phyloP scores from a whole-genome alignment of 805 yeast species.

The Scheffersomyces stipitis region DNA sequence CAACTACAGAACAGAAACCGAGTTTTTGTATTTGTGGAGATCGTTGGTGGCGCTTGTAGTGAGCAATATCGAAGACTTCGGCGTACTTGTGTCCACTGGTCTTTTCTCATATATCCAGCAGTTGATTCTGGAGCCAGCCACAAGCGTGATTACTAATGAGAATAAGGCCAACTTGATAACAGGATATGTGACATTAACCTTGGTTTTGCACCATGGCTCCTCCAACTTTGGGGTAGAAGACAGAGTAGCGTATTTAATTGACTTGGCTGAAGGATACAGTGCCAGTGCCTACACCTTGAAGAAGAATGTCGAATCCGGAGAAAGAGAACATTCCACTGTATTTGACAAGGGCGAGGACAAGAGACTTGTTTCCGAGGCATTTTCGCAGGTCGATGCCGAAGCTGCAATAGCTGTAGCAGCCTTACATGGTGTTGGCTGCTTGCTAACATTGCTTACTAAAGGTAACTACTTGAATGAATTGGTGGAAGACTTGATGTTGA shows the following conservation, averaged over 20 bases:
- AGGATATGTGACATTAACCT: slow-evolving; percentile 38
- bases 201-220: slow-evolving; percentile 48
- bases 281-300: slow-evolving; percentile 29
- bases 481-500: slow-evolving; percentile 39
- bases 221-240: slow-evolving; percentile 53
- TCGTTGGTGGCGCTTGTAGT: slow-evolving; percentile 42
- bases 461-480: slow-evolving; percentile 44
- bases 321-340: slow-evolving; percentile 42
- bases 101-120: slow-evolving; percentile 24
- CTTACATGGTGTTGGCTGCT: slow-evolving; percentile 46
- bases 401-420: slow-evolving; percentile 41
- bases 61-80: slow-evolving; percentile 54
- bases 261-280: slow-evolving; percentile 41
- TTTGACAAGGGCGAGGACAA: slow-evolving; percentile 36
- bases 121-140: slow-evolving; percentile 36
- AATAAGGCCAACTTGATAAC: slow-evolving; percentile 38
- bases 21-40: slow-evolving; percentile 41
- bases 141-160: slow-evolving; percentile 31
- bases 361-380: slow-evolving; percentile 33
- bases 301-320: slow-evolving; percentile 38
- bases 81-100: slow-evolving; percentile 33
- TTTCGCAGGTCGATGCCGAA: slow-evolving; percentile 29
- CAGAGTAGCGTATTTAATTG: slow-evolving; percentile 41
- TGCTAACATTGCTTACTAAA: slow-evolving; percentile 44
- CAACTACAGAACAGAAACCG: slow-evolving; percentile 38